Evolutionary conservation across 1,284 basidiomycete genomes (phyloP), one percentile per base, ranked within the genome.

Genomic region (Trichosporon sp.): DNA sequence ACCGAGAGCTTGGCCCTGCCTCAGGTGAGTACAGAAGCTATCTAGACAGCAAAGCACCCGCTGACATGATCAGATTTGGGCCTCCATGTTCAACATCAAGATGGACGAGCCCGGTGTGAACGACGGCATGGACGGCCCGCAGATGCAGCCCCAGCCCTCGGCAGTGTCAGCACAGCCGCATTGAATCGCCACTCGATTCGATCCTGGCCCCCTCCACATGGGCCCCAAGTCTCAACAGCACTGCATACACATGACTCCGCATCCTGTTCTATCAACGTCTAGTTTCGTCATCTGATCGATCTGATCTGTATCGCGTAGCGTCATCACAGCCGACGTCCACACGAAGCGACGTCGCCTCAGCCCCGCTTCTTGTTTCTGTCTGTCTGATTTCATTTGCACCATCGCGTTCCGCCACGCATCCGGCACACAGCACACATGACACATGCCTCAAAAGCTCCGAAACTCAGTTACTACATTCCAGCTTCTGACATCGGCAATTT

Each of bases 51-150:
- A n/a, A n/a, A 56, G 31, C 40, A n/a, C 19, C 23, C 21, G 44
- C 61, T 60, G 54, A 61, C 46, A 19, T 62, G 6, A 54, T 59
- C 62, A 74, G 71, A 73, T 77, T 64, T 78, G 77, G 77, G 77
- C 77, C 7, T 68, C 61, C 58, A 76, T 78, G 74, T 78, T 78
- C 69, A 74, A 75, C 37, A 77, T 78, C 64, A 77, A 74, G 62
- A 62, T 77, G 60, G 74, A 75, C 23, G 49, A 54, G 49, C 49
- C 56, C 4, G 57, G 57, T 5, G 57, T 58, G 8, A 27, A 5
- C 14, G 57, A 27, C 14, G 14, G 23, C 23, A 40, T 58, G 25
- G 57, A 25, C 25, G 36, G 23, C 25, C 33, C 34, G 32, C 25
- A 58, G 23, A 58, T 54, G 49, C 49, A 31, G 14, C 5, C 25